Percentiles rank a stretch among this genome's conserved stretches.
These are phyloP conservation scores for Reticulascus tulasneorum DNA, from an alignment of 2,329 filamentous ascomycete species.

Conservation along the genomic window DNA sequence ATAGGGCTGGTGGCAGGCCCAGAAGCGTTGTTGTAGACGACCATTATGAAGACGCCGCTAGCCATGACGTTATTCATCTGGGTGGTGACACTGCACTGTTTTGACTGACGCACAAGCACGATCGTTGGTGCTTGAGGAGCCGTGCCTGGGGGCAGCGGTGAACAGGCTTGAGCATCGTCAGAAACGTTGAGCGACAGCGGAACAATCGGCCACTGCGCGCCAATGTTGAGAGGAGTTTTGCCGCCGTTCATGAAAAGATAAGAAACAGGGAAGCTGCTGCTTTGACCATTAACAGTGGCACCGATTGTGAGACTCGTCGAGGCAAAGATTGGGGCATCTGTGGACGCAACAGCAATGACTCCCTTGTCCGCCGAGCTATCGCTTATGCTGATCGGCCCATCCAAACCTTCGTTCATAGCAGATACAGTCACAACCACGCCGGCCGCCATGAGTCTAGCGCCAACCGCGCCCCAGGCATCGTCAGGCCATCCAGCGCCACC, in stretches of 20 bases:
- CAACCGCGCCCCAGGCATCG: slow-evolving; percentile 30
- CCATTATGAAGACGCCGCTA: slow-evolving; percentile 21
- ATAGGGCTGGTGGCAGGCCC: slow-evolving; percentile 4
- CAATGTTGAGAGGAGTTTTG: too few species aligned
- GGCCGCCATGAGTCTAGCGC: slow-evolving; percentile 34
- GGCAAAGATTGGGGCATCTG: too few species aligned
- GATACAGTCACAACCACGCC: slow-evolving; percentile 46
- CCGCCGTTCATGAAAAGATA: slow-evolving; percentile 7
- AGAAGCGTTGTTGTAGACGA: slow-evolving; percentile 25
- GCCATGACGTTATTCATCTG: slow-evolving; percentile 21
- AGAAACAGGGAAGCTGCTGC: slow-evolving; percentile 4
- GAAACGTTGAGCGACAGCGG: slow-evolving; percentile 18
- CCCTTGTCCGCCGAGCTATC: slow-evolving; percentile 34
- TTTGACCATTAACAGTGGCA: too few species aligned
- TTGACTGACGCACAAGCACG: slow-evolving; percentile 4
- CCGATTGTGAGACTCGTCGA: too few species aligned
- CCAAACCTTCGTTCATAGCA: slow-evolving; percentile 45
- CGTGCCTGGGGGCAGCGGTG: slow-evolving; percentile 10
- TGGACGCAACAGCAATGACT: slow-evolving; percentile 35
- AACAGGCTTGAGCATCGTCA: slow-evolving; percentile 19
- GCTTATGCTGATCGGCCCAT: slow-evolving; percentile 41
- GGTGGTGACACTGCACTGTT: too few species aligned
- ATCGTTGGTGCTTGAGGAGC: background rate
- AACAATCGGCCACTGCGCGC: slow-evolving; percentile 18
- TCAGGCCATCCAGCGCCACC: slow-evolving; percentile 28